Evolutionary conservation across 2,329 filamentous ascomycete species (phyloP).

Genomic region (Dichotomopilus funicola): DNA sequence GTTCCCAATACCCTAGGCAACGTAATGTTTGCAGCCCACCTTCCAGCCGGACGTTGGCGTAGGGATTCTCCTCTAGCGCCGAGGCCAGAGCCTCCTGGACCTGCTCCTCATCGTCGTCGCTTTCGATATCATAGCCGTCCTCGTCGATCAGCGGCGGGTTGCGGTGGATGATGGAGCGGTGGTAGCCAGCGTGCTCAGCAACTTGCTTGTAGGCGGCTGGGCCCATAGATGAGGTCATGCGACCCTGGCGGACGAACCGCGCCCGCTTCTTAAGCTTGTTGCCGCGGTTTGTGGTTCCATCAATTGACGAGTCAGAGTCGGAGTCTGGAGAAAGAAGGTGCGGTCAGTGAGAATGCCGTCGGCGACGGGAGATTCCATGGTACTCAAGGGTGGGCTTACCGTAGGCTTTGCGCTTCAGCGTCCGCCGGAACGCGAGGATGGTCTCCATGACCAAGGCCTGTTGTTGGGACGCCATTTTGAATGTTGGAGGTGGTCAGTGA

Average conservation of each 20-base stretch:
- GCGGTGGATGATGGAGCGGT: constrained; percentile 64
- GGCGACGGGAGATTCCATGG: constrained; percentile 1
- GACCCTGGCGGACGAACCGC: constrained; percentile 63
- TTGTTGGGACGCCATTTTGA: constrained; percentile 45
- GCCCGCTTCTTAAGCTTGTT: constrained; percentile 74
- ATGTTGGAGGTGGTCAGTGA: not conserved
- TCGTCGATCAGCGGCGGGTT: constrained; percentile 70
- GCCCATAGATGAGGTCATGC: constrained; percentile 59
- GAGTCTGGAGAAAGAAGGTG: constrained; percentile 48
- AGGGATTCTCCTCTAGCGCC: constrained; percentile 67
- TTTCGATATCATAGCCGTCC: constrained; percentile 70
- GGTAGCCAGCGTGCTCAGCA: constrained; percentile 67
- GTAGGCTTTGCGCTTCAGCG: constrained; percentile 57
- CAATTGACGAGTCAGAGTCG: constrained; percentile 68
- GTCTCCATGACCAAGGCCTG: constrained; percentile 60
- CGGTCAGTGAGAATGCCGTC: constrained; percentile 13
- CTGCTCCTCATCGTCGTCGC: constrained; percentile 61
- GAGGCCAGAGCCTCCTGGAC: constrained; percentile 53
- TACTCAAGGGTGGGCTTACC: constrained; percentile 35
- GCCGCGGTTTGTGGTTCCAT: constrained; percentile 65
- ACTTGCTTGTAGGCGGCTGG: constrained; percentile 66
- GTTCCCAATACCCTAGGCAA: not conserved
- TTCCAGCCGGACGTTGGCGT: constrained; percentile 64
- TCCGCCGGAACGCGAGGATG: constrained; percentile 61
- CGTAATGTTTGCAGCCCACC: constrained; percentile 40